Percentiles rank a stretch among this genome's conserved stretches.
phyloP scores from a whole-genome alignment of 192 early-diverging fungal genomes.

The Podila minutissima region DNA sequence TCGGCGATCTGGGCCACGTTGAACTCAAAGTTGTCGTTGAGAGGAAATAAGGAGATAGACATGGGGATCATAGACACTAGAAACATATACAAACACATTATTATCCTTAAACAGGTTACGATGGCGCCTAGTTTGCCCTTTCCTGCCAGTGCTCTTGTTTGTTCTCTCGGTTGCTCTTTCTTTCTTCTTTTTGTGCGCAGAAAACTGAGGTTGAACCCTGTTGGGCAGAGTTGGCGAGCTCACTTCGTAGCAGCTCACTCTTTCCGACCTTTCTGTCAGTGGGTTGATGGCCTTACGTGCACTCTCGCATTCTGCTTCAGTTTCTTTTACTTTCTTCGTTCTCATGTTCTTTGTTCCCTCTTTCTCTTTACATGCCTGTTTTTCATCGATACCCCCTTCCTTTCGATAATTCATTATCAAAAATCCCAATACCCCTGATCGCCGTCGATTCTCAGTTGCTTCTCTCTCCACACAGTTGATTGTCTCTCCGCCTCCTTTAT shows the following conservation, averaged over 20 bases:
- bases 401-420: background rate
- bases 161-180: background rate
- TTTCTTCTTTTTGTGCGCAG: background rate
- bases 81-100: background rate
- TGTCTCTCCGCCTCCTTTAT: conserved; percentile 1
- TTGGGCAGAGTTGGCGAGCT: no score
- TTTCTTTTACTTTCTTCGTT: background rate
- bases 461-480: background rate
- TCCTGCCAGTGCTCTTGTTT: background rate
- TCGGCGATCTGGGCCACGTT: conserved; percentile 33
- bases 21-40: conserved; percentile 47
- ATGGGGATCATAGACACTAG: background rate
- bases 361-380: no score
- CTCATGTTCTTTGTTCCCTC: no score
- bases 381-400: background rate
- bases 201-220: no score
- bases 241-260: no score
- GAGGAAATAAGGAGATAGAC: conserved; percentile 20
- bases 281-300: no score
- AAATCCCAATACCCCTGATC: no score
- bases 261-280: no score
- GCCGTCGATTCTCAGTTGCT: no score
- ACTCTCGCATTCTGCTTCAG: no score
- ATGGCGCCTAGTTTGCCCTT: background rate
- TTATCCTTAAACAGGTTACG: background rate